Evolutionary conservation across 257 asterid genomes (phyloP).

Genomic region (Solanum lycopersicoides): DNA sequence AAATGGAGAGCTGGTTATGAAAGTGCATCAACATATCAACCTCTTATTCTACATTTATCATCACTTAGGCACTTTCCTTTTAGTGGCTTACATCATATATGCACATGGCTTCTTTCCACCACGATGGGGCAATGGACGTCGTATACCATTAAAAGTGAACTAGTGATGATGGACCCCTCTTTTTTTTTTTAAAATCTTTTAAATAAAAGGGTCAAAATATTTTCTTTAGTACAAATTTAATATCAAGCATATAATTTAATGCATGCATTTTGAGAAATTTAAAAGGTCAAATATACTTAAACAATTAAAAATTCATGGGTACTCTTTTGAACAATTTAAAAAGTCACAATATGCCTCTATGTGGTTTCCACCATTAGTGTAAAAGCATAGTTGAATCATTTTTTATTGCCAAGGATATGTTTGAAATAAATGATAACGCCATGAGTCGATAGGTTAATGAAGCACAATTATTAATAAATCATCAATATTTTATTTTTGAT

Average conservation of each 20-base stretch:
- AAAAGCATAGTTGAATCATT: neutral
- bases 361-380: neutral
- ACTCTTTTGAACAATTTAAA: neutral
- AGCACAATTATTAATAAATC: neutral
- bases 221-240: neutral
- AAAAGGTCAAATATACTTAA: neutral
- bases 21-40: constrained; percentile 61
- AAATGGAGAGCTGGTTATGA: constrained; percentile 48
- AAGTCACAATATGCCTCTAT: neutral
- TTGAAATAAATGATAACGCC: neutral
- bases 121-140: neutral
- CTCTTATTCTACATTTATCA: constrained; percentile 28
- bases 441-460: neutral
- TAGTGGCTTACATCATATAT: constrained; percentile 49
- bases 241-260: neutral
- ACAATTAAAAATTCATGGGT: neutral
- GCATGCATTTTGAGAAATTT: neutral
- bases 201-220: neutral
- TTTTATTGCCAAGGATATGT: neutral
- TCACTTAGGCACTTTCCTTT: neutral
- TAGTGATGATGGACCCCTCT: neutral
- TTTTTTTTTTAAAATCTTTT: neutral
- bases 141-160: neutral
- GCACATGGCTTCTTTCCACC: constrained; percentile 3
- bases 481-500: neutral